Percentiles rank a stretch among this genome's conserved stretches.
These are phyloP conservation scores for Xanthoconium stramineum DNA, from an alignment of 768 basidiomycete genomes.

Conservation along the genomic window DNA sequence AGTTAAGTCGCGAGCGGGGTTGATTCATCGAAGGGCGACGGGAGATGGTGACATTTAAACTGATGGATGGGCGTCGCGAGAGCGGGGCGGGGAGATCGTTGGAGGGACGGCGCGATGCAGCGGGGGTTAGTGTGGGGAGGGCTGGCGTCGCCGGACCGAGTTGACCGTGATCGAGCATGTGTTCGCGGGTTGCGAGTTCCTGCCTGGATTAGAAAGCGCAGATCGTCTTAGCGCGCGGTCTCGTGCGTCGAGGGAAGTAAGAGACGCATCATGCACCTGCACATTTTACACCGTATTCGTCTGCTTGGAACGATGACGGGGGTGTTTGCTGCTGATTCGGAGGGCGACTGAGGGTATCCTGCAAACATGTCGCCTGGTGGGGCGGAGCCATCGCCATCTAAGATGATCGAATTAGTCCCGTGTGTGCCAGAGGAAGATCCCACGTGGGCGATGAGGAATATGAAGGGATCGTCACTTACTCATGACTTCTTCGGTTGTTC, in stretches of 20 bases:
- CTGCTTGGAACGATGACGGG: conserved; percentile 52
- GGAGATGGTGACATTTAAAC: conserved; percentile 30
- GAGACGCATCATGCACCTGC: conserved; percentile 49
- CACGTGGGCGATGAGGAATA: background rate
- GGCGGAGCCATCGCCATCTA: conserved; percentile 72
- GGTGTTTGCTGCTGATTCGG: conserved; percentile 57
- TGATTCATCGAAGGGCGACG: conserved; percentile 26
- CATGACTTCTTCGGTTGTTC: conserved; percentile 70
- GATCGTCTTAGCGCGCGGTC: background rate
- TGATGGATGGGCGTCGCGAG: conserved; percentile 22
- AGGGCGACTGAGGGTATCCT: conserved; percentile 62
- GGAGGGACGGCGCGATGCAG: conserved; percentile 43
- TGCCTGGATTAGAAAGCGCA: conserved; percentile 37
- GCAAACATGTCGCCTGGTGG: conserved; percentile 75
- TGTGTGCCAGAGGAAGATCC: background rate
- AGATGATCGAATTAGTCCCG: conserved; percentile 7
- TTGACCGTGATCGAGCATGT: conserved; percentile 90
- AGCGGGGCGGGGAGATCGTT: conserved; percentile 16
- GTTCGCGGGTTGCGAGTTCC: conserved; percentile 85
- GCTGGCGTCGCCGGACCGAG: conserved; percentile 66
- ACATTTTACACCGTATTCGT: conserved; percentile 90
- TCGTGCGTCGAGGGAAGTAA: background rate
- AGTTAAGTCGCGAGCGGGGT: conserved; percentile 23
- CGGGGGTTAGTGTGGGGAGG: conserved; percentile 41
- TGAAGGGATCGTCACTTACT: conserved; percentile 46